Base-by-base conservation (phyloP, 768 basidiomycete species). In the Lyophyllum shimeji region DNA sequence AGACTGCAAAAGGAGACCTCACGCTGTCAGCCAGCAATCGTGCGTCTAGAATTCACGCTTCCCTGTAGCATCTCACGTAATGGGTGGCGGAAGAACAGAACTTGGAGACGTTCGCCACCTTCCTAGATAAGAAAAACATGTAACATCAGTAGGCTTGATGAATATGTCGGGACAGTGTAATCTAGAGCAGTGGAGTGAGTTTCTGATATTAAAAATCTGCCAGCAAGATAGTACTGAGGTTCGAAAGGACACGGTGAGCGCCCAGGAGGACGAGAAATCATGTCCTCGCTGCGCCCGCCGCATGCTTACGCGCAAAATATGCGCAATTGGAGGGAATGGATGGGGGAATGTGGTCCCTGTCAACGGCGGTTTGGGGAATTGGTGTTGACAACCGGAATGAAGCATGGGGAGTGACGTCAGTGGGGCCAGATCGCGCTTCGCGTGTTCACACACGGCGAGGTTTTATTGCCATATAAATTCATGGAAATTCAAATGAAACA, bases 121-220 rank as follows among this genome's bases (percentile, higher is more conserved):
- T 60, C 56, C 59, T 33, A 43, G 44, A 57, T 57, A 50, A 47
- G 59, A 57, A 57, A 57, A 56, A 52, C 18, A 33, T 7, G 21
- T 34, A 17, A 52, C 40, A 59, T 56, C 54, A 59, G 7, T 46
- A 2, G 42, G 50, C 29, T 40, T 52, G 45, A 55, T 55, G 50
- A 52, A 49, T 54, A 20, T 31, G 39, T 49, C 21, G 40, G 58
- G 57, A 40, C 21, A 20, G 25, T 6, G 15, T 20, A 37, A 21
- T 49, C 47, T 27, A 42, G 49, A 55, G 24, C 20, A 24, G 47
- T 50, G 52, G 50, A 45, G 23, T 52, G n/a, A 21, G 11, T 2
- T 46, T 46, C 24, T 55, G 50, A 48, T 59, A 15, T 20, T 50
- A 23, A 33, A 37, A 8, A 37, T 25, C 6, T 21, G 43, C 23